Evolutionary conservation across 257 asterid genomes (phyloP), one percentile per base, ranked within the genome.

Genomic region (Gardenia jasminoides): DNA sequence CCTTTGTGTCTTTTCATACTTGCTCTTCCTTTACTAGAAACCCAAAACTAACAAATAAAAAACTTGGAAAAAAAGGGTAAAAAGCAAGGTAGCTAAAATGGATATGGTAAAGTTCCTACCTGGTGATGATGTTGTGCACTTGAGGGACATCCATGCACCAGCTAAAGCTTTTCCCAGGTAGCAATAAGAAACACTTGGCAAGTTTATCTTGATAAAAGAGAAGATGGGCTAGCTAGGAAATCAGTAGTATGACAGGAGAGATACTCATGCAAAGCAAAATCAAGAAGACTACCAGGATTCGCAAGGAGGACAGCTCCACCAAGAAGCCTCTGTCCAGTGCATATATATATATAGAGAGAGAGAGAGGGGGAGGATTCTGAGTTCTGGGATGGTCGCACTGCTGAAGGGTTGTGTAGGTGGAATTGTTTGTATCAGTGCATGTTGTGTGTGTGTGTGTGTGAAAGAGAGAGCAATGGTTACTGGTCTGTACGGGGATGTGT

Each of bases 61-160:
- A 58, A 8, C 28, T 22, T 58, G 65, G 44, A n/a, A n/a, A 31
- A 9, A 13, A 20, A 24, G 41, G 0, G 7, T 2, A 19, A 44
- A 16, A 46, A 41, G 20, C 1, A 52, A 50, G 10, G 67, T 31
- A 73, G 59, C 6, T 33, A 12, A 68, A 6, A 68, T 68, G 6
- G 36, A 13, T 5, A 26, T 28, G 39, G 11, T 28, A 33, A 28
- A 70, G 58, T 20, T 24, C 20, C 61, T 78, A 92, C 97, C 97
- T 90, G 97, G 70, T 84, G 91, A 78, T 86, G 93, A 66, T 74
- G 86, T 12, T 82, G 92, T 64, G 85, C 85, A 70, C 75, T 83
- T 71, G 96, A 88, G 78, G 94, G 83, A 83, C 97, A 94, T 93
- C 82, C 87, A 85, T 85, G 82, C 89, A 84, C 88, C 52, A 36